These are phyloP conservation scores for Wickerhamomyces pijperi DNA, from an alignment of 805 yeast species.

Conservation along the genomic window DNA sequence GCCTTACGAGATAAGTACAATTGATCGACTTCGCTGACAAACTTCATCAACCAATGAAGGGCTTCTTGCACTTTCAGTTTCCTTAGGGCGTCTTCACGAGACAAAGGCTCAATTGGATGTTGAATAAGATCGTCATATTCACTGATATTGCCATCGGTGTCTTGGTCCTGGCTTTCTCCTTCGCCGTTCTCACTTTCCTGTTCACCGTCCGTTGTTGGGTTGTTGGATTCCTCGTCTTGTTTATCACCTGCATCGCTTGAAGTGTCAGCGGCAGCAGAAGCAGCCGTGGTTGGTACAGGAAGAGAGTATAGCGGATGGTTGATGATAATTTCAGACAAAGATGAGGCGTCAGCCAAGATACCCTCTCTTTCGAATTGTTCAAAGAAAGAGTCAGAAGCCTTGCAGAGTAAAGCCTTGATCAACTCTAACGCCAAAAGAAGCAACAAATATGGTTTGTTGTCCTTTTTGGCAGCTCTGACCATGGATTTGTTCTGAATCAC, in stretches of 20 bases:
- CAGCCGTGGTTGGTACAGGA: too few species aligned
- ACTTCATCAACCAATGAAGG: slow-evolving; percentile 5
- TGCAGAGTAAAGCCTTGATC: slow-evolving; percentile 30
- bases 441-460: slow-evolving; percentile 23
- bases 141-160: slow-evolving; percentile 1
- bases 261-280: too few species aligned
- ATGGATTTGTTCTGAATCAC: slow-evolving; percentile 40
- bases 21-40: slow-evolving; percentile 20
- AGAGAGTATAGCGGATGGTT: too few species aligned
- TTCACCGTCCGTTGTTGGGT: slow-evolving; percentile 12
- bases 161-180: slow-evolving; percentile 4
- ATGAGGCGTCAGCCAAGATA: slow-evolving; percentile 37
- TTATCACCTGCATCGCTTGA: slow-evolving; percentile 9
- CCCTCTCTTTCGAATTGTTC: slow-evolving; percentile 62
- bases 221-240: slow-evolving; percentile 10
- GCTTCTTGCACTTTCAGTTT: slow-evolving; percentile 2
- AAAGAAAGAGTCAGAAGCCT: slow-evolving; percentile 33
- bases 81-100: slow-evolving; percentile 4
- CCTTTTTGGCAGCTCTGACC: slow-evolving; percentile 14
- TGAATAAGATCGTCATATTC: slow-evolving; percentile 1
- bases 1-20: slow-evolving; percentile 18
- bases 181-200: slow-evolving; percentile 15
- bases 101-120: slow-evolving; percentile 5
- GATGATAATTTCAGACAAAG: slow-evolving; percentile 20
- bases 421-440: slow-evolving; percentile 42